Evolutionary conservation across 1,284 basidiomycete genomes (phyloP).

Genomic region (Apiotrichum veenhuisii): DNA sequence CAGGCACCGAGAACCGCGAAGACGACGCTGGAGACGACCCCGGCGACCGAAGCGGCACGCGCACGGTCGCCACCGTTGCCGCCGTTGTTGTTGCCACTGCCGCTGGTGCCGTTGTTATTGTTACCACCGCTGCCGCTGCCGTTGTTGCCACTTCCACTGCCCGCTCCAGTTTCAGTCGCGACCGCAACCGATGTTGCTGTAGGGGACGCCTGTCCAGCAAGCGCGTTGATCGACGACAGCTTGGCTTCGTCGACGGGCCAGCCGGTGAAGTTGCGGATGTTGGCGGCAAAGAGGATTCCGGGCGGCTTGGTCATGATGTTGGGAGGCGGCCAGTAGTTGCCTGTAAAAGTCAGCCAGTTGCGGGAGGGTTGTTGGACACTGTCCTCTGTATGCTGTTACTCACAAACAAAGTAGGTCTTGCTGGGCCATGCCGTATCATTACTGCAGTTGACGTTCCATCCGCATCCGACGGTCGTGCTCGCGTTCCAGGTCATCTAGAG

Average conservation of each 20-base stretch:
- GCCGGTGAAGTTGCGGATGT: constrained; percentile 14
- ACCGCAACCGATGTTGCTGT: too few species aligned
- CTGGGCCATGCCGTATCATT: constrained; percentile 10
- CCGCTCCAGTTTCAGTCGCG: too few species aligned
- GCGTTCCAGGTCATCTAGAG: constrained; percentile 16
- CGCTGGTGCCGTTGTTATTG: too few species aligned
- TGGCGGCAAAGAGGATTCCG: constrained; percentile 7
- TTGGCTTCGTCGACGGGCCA: constrained; percentile 7
- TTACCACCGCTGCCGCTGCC: too few species aligned
- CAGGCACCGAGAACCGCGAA: too few species aligned
- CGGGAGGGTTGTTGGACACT: too few species aligned
- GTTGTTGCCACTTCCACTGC: too few species aligned
- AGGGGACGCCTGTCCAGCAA: background rate
- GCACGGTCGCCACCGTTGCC: too few species aligned
- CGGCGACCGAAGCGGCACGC: too few species aligned
- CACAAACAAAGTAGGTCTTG: constrained; percentile 19
- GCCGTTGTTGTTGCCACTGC: too few species aligned
- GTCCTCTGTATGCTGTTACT: background rate
- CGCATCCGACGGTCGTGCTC: constrained; percentile 14
- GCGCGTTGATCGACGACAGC: background rate
- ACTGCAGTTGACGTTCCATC: constrained; percentile 16
- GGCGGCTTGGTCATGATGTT: constrained; percentile 15
- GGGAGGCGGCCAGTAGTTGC: constrained; percentile 20
- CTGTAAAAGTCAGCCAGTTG: background rate
- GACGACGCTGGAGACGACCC: too few species aligned